Percentiles rank a stretch among this genome's conserved stretches.
Conservation (phyloP, 495 filamentous ascomycete genomes). For the Penicillium paradoxum region DNA sequence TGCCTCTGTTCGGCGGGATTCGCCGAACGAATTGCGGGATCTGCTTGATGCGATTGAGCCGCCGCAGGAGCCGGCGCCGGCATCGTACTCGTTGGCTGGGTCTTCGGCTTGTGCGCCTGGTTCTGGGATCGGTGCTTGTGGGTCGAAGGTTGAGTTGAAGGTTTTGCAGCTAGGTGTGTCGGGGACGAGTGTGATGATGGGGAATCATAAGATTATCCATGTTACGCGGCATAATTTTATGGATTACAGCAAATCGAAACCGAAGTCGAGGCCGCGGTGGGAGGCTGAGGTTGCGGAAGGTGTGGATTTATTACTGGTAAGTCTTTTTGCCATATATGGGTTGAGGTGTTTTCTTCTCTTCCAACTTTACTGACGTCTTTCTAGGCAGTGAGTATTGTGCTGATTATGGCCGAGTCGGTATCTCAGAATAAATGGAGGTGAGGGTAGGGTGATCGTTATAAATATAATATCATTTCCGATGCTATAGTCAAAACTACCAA, state of each 20-base stretch:
- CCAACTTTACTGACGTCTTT: not conserved
- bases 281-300: constrained; percentile 24
- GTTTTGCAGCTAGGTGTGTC: constrained; percentile 14
- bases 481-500: not conserved
- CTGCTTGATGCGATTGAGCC: constrained; percentile 24
- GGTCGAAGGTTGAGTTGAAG: constrained; percentile 13
- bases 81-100: not conserved
- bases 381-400: constrained; percentile 20
- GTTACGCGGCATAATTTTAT: constrained; percentile 15
- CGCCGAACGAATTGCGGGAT: constrained; percentile 15
- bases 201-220: constrained; percentile 17
- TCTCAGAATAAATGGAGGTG: not conserved
- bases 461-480: not conserved
- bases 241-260: constrained; percentile 6
- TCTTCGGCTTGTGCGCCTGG: not conserved
- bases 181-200: constrained; percentile 20
- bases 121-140: constrained; percentile 4
- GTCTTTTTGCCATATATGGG: not conserved
- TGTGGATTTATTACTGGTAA: constrained; percentile 25
- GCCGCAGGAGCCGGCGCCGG: constrained; percentile 20
- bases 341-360: too few species aligned
- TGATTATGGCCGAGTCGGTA: constrained; percentile 15
- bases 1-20: constrained; percentile 12
- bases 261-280: constrained; percentile 15
- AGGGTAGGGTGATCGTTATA: not conserved